Percentiles rank a stretch among this genome's conserved stretches.
phyloP scores from a whole-genome alignment of 2,329 filamentous ascomycete species.

The Nigrograna mackinnonii region DNA sequence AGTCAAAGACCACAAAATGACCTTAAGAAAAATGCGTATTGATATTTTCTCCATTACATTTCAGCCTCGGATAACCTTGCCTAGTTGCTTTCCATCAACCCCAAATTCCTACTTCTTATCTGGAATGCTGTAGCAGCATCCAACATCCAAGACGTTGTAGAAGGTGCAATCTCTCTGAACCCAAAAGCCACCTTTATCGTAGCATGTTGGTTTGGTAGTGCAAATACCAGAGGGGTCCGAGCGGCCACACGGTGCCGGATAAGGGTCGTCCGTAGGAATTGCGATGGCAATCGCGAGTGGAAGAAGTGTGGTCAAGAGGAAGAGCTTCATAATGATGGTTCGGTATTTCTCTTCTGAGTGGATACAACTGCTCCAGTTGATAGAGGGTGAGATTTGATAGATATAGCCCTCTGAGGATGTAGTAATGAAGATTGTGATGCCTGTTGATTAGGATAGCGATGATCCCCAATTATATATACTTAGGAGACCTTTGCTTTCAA shows the following conservation, averaged over 20 bases:
- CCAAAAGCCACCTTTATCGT: conserved; percentile 27
- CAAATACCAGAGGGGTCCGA: conserved; percentile 30
- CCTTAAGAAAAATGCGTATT: too few relatives aligned
- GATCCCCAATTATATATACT: neutral
- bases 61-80: conserved; percentile 2
- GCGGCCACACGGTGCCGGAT: conserved; percentile 31
- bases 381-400: neutral
- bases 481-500: neutral
- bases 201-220: conserved; percentile 25
- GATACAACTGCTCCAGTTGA: neutral
- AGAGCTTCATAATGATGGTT: conserved; percentile 10
- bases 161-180: conserved; percentile 34
- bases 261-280: conserved; percentile 22
- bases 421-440: neutral
- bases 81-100: too few relatives aligned
- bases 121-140: conserved; percentile 32
- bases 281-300: conserved; percentile 17
- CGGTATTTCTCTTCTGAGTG: neutral
- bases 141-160: conserved; percentile 32
- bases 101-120: conserved; percentile 15
- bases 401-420: neutral
- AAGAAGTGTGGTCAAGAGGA: conserved; percentile 14
- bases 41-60: too few relatives aligned
- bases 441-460: neutral
- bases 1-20: too few relatives aligned